Base-by-base conservation (phyloP, 1,284 basidiomycete genomes). In the Cutaneotrichosporon sp. region DNA sequence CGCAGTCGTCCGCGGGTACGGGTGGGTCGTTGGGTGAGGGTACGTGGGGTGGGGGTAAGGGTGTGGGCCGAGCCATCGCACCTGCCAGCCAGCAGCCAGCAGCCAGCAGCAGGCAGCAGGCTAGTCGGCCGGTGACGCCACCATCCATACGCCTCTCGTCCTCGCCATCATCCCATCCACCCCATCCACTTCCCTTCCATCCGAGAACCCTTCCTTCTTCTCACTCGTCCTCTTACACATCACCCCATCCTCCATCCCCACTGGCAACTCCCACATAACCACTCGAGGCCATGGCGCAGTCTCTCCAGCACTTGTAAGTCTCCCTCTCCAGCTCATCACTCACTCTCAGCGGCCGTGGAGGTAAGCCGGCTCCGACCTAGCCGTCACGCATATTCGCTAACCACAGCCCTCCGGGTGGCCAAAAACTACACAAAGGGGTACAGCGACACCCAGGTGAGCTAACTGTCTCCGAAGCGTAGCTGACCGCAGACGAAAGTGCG, bases 361-460 rank as follows among this genome's bases (percentile, higher is more conserved):
- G 77, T 78, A 58, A 67, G 76, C 43, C 18, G 25, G n/a, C 29
- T 11, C 13, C 16, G 16, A n/a, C 25, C 25, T 29, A n/a, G 25
- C 25, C 25, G 22, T 11, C 47, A 13, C 10, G 11, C 22, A 9
- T 22, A 25, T 52, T 38, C 13, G 49, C 57, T 16, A 50, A 50
- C 11, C 25, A 20, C 59, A 79, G 89, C 90, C 53, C 84, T 94
- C 54, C 86, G 92, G 58, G 90, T 92, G 45, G 90, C 90, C 60
- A 95, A 95, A 81, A 95, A 95, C 79, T 95, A 95, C 78, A 95
- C 93, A 50, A 95, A 95, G 74, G 83, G 93, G 9, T 97, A 97
- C 80, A 94, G 91, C 56, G 92, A 97, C 71, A 80, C 79, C n/a
- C 80, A 80, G 71, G 76, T 78, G n/a, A 46, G 75, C 60, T 7